Conservation (phyloP, 2,329 filamentous ascomycete genomes). For the Xylariaceae sp. region DNA sequence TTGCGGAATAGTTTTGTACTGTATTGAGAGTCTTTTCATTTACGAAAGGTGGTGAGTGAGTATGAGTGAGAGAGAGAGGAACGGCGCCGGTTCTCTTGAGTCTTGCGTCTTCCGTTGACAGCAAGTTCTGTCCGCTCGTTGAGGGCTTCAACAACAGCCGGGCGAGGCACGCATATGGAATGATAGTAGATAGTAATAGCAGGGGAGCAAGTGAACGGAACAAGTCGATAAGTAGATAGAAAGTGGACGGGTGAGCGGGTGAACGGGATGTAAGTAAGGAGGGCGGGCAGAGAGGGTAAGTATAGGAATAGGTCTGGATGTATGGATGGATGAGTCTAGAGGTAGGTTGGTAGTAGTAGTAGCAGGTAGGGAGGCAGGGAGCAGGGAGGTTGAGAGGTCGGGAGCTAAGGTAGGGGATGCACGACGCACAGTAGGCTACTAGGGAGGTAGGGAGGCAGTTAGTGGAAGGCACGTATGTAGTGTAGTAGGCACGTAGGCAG, state of each 20-base stretch:
- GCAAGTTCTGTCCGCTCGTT: not conserved
- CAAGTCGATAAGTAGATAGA: not conserved
- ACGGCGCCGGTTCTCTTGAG: not conserved
- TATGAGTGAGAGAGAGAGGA: not conserved
- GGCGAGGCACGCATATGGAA: not conserved
- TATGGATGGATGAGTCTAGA: not conserved
- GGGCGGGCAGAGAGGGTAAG: not conserved
- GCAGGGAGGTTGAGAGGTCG: not conserved
- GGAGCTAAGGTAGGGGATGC: not conserved
- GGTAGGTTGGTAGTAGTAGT: not conserved
- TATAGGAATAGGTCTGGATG: not conserved
- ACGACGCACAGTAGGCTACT: too few species aligned
- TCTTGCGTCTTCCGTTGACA: not conserved
- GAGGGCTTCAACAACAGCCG: not conserved
- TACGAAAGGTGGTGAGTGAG: not conserved
- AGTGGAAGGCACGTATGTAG: not conserved
- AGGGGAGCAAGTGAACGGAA: not conserved
- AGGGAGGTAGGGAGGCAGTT: not conserved
- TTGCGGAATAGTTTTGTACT: not conserved
- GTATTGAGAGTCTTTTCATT: not conserved
- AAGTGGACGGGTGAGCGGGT: not conserved
- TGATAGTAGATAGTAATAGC: not conserved
- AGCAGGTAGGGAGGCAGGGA: not conserved
- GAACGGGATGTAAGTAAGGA: not conserved
- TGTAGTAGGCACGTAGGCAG: not conserved